A percentile compares a stretch with the other conserved stretches of the same genome.
phyloP scores from a whole-genome alignment of 345 rosid species.

The Excoecaria cochinchinensis region DNA sequence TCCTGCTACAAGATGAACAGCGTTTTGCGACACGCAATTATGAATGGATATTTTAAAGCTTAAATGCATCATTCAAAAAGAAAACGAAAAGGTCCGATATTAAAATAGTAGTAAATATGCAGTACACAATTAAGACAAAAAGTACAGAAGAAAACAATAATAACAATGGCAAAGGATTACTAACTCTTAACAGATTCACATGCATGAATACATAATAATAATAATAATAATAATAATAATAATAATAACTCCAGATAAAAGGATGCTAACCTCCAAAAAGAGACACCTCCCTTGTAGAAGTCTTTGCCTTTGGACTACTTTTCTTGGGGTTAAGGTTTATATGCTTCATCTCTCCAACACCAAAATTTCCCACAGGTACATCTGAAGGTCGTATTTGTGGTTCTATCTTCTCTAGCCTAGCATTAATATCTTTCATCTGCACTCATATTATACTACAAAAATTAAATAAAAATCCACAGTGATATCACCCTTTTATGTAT shows the following conservation, averaged over 20 bases:
- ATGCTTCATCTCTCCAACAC: constrained; percentile 61
- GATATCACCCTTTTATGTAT: neutral
- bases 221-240: neutral
- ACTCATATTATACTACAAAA: constrained; percentile 19
- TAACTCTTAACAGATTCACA: neutral
- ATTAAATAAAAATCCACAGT: neutral
- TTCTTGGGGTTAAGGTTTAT: constrained; percentile 58
- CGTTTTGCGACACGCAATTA: constrained; percentile 3
- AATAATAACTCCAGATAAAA: constrained; percentile 3
- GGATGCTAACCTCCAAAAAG: constrained; percentile 76
- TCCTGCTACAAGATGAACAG: neutral
- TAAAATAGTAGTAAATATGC: neutral
- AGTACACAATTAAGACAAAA: no score
- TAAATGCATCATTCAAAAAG: neutral
- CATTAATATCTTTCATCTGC: constrained; percentile 96
- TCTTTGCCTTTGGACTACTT: constrained; percentile 87
- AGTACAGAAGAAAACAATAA: neutral
- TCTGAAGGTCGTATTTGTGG: constrained; percentile 71
- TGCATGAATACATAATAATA: neutral
- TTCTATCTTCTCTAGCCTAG: constrained; percentile 89
- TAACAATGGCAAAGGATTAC: neutral
- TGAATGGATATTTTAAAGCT: neutral
- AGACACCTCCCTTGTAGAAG: constrained; percentile 73
- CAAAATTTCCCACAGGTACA: constrained; percentile 46
- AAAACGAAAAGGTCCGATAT: no score